These are phyloP conservation scores for Talaromyces pinophilus DNA, from an alignment of 2,329 filamentous ascomycete genomes.

Conservation along the genomic window DNA sequence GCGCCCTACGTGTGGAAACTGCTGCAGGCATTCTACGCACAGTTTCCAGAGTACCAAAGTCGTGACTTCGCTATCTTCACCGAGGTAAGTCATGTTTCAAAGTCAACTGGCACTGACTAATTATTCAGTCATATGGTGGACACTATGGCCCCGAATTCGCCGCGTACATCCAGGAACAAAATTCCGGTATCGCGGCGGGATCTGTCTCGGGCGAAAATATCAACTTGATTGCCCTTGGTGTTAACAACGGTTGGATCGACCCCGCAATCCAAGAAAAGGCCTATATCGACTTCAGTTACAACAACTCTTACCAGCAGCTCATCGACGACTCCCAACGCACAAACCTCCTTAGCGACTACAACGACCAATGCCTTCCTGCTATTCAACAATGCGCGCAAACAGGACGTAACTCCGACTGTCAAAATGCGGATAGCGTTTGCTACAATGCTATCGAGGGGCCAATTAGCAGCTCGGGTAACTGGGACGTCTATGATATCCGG, in stretches of 20 bases:
- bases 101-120: background rate
- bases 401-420: background rate
- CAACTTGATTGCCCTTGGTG: conserved; percentile 55
- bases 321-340: background rate
- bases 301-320: conserved; percentile 43
- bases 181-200: conserved; percentile 41
- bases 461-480: conserved; percentile 2
- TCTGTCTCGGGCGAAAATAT: conserved; percentile 39
- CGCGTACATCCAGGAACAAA: conserved; percentile 45
- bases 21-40: background rate
- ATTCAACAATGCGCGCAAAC: background rate
- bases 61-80: conserved; percentile 55
- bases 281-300: conserved; percentile 56
- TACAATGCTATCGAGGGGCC: background rate
- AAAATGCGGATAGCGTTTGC: background rate
- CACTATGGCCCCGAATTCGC: conserved; percentile 47
- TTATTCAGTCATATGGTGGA: conserved; percentile 44
- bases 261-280: conserved; percentile 50
- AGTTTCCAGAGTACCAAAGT: background rate
- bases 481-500: conserved; percentile 17
- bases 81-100: background rate
- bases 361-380: conserved; percentile 47
- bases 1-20: conserved; percentile 58
- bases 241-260: conserved; percentile 60
- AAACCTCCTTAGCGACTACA: conserved; percentile 27